A percentile compares a stretch with the other conserved stretches of the same genome.
Evolutionary conservation across 73 alveolate species (phyloP).

Genomic region (Tetrahymena elliotti): DNA sequence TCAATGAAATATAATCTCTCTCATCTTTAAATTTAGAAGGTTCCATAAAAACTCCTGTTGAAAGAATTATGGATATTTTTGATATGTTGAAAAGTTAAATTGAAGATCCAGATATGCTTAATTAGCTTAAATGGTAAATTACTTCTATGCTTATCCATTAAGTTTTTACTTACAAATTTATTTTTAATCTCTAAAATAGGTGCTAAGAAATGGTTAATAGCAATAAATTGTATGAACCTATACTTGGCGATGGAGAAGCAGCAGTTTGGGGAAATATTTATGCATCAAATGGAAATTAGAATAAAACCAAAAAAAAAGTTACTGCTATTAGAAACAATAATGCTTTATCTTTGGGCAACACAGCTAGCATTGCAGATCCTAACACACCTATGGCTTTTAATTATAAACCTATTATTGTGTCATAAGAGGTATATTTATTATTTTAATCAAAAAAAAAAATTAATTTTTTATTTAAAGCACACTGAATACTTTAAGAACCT

Average conservation of each 20-base stretch:
- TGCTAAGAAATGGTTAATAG: background rate
- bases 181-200: background rate
- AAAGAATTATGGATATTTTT: slow-evolving; percentile 20
- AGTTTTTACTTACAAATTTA: background rate
- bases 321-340: background rate
- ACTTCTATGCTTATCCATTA: background rate
- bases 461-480: too few species aligned
- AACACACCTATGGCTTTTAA: slow-evolving; percentile 5
- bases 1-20: slow-evolving; percentile 6
- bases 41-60: slow-evolving; percentile 25
- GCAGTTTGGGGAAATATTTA: slow-evolving; percentile 1
- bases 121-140: slow-evolving; percentile 4
- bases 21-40: background rate
- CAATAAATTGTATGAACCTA: slow-evolving; percentile 30
- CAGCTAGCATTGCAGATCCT: background rate
- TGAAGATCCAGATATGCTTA: slow-evolving; percentile 36
- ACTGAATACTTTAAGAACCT: background rate
- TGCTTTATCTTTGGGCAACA: background rate
- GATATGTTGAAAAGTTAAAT: slow-evolving; percentile 4
- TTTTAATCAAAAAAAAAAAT: too few species aligned
- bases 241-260: background rate
- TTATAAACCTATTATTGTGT: background rate
- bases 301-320: background rate
- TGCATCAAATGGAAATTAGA: background rate
- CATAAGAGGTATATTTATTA: background rate